Base-by-base conservation (phyloP, 371 early-diverging fungal genomes). In the Haplosporangium sp. region DNA sequence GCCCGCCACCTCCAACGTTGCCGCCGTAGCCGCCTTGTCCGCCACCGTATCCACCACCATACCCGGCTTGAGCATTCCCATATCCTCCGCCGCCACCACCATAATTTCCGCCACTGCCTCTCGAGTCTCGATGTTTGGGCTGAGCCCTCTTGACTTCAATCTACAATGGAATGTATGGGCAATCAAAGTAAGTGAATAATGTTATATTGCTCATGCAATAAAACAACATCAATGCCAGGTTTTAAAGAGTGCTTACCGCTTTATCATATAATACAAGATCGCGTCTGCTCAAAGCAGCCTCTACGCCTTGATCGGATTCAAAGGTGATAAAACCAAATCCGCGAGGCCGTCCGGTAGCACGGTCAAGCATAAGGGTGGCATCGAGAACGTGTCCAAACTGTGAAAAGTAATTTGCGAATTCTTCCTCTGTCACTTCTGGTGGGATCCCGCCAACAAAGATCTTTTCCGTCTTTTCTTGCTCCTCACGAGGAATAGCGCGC, bases 401-500 rank as follows among this genome's bases (percentile, higher is more conserved):
- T 16, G 83, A 74, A 74, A 96, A 96, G 64, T 85, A 90, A 48
- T 91, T 86, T 43, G 86, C 84, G 73, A 96, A 89, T 64, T 95
- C 94, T 37, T 93, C 95, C 71, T 95, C 94, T 16, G 91, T 88
- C 7, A 92, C 92, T 12, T 93, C 92, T 6, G 91, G 81, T 8
- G 94, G 87, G 45, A 97, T 89, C 6, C 96, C 95, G 53, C 96
- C 96, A 7, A 96, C 95, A 85, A 97, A 97, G 55, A 96, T 88
- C 86, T 95, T 95, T 68, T 93, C 93, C 21, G 93, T 91, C 65
- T 88, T 91, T 81, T 93, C 93, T 55, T 90, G 89, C 60, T 90
- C 88, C 53, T 91, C 92, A 18, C 92, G 86, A 23, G 96, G 95
- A 73, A 96, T 87, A 1, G 96, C 96, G 36, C 91, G 89, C 71